A percentile compares a stretch with the other conserved stretches of the same genome.
phyloP scores from a whole-genome alignment of 2,329 filamentous ascomycete genomes.

The Claviceps citrina region DNA sequence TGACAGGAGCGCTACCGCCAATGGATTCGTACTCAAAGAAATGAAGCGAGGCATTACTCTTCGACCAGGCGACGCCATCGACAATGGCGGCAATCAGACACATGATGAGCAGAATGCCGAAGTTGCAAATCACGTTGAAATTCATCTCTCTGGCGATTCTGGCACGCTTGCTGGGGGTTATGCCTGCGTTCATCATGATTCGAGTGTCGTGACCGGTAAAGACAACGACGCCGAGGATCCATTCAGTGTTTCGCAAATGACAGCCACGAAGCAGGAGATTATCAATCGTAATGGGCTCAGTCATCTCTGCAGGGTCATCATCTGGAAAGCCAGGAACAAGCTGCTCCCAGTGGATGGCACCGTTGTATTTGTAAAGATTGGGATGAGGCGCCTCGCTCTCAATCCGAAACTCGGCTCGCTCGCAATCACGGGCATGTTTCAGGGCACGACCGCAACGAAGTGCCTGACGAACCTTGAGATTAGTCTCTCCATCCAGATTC shows the following conservation, averaged over 20 bases:
- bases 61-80: slow-evolving; percentile 68
- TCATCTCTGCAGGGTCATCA: slow-evolving; percentile 57
- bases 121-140: slow-evolving; percentile 96
- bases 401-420: slow-evolving; percentile 70
- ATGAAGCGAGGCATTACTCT: slow-evolving; percentile 55
- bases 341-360: slow-evolving; percentile 76
- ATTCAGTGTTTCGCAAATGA: slow-evolving; percentile 88
- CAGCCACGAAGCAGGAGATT: slow-evolving; percentile 88
- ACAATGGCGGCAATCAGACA: slow-evolving; percentile 75
- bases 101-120: slow-evolving; percentile 75
- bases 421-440: slow-evolving; percentile 82
- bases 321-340: slow-evolving; percentile 46
- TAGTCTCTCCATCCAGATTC: slow-evolving; percentile 94
- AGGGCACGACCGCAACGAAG: slow-evolving; percentile 71
- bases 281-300: slow-evolving; percentile 86
- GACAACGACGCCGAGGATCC: slow-evolving; percentile 80
- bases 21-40: slow-evolving; percentile 81
- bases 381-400: slow-evolving; percentile 85
- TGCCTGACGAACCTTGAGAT: slow-evolving; percentile 85
- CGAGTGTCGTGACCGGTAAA: slow-evolving; percentile 96
- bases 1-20: slow-evolving; percentile 56
- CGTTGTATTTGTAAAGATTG: slow-evolving; percentile 91
- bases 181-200: slow-evolving; percentile 97
- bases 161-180: slow-evolving; percentile 85
- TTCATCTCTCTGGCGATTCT: slow-evolving; percentile 87